Conservation (phyloP, 2,329 filamentous ascomycete genomes). For the Colletotrichum sp. region DNA sequence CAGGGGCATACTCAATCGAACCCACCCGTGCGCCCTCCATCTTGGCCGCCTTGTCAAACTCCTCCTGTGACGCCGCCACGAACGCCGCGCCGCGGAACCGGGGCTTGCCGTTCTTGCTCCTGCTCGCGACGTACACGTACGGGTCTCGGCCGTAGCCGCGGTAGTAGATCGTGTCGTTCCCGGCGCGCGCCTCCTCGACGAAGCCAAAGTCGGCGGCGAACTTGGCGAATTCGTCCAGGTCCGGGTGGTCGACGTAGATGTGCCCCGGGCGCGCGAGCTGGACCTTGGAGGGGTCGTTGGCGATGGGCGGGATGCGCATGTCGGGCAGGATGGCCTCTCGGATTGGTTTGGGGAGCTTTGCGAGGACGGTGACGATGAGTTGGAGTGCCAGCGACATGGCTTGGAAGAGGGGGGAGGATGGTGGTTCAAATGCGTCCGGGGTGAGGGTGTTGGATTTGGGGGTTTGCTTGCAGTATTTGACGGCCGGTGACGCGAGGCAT, state of each 20-base stretch:
- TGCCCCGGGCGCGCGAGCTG: slow-evolving; percentile 20
- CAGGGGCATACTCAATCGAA: slow-evolving; percentile 35
- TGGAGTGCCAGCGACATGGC: not conserved
- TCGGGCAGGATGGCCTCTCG: not conserved
- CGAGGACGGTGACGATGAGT: not conserved
- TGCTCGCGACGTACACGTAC: slow-evolving; percentile 50
- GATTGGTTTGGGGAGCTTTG: not conserved
- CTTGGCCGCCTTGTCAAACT: slow-evolving; percentile 42
- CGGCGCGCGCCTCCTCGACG: slow-evolving; percentile 18
- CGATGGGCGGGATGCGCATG: not conserved
- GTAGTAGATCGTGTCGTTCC: slow-evolving; percentile 44
- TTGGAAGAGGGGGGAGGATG: not conserved
- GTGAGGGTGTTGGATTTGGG: not conserved
- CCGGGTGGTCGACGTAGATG: slow-evolving; percentile 27
- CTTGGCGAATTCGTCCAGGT: slow-evolving; percentile 26
- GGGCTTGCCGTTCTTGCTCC: slow-evolving; percentile 23
- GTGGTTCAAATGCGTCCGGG: not conserved
- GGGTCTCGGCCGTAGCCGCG: slow-evolving; percentile 55
- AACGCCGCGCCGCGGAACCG: slow-evolving; percentile 29
- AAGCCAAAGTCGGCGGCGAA: slow-evolving; percentile 34
- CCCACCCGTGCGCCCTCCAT: slow-evolving; percentile 31
- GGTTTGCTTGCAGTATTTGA: not conserved
- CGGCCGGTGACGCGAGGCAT: not conserved
- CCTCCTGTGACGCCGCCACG: slow-evolving; percentile 36
- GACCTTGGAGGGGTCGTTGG: slow-evolving; percentile 25